Base-by-base conservation (phyloP, 148 eudicot genomes). In the Spergularia marina region DNA sequence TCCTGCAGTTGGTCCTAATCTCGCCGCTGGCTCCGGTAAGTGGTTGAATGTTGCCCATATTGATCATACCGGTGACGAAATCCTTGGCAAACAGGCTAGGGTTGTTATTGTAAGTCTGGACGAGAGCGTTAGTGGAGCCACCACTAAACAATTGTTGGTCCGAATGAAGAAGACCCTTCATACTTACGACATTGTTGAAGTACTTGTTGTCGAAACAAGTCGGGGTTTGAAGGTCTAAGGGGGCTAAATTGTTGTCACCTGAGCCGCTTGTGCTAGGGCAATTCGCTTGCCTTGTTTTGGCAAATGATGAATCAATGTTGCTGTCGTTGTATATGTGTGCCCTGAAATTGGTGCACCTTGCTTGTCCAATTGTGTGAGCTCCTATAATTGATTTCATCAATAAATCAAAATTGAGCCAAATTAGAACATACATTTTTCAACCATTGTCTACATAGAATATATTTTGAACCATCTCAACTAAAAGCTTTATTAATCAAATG, bases 1-100 rank as follows among this genome's bases (percentile, higher is more conserved):
- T 85, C 84, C 94, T 77, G 79, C 94, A 90, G 16, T 88, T 90
- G 86, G 82, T 88, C 74, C 94, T 85, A 12, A 90, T 79, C 84
- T 90, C 88, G 34, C 94, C 94, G 13, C 44, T 83, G 1, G 84
- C 74, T 41, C 94, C 94, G 0, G 90, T 90, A 21, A 90, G 88
- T 0, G 91, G 94, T 56, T 81, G 83, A 65, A 90, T 86, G 57
- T 88, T 86, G 9, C 88, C 91, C 91, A 90, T 88, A 49, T 83
- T 88, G 23, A 88, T 80, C 86, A 90, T 86, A 8, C 87, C 87
- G 0, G 82, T 69, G 0, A 57, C 84, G 53, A 90, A 90, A 72
- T 90, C 91, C 13, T 85, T 82, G 34, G 5, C 17, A 25, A 88
- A 90, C 15, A 53, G 44, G 55, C 70, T 64, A 1, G 73, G 76